Percentiles rank a stretch among this genome's conserved stretches.
Conservation (phyloP, 2,329 filamentous ascomycete genomes). For the Fusarium beomiforme region DNA sequence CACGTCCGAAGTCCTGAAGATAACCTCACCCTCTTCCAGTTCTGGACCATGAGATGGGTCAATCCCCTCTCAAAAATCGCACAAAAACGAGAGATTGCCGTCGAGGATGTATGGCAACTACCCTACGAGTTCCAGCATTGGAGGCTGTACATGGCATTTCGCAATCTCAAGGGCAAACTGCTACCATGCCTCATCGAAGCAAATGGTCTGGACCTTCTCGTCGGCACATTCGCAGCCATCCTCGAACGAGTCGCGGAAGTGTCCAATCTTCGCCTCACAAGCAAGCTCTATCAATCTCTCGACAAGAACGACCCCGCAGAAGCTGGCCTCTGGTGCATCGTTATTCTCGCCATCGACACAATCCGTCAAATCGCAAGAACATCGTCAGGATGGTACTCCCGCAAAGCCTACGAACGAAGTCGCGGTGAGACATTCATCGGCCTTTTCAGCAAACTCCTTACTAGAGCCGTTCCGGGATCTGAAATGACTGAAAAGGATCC, state of each 20-base stretch:
- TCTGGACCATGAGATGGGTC: slow-evolving; percentile 88
- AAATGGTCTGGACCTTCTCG: slow-evolving; percentile 81
- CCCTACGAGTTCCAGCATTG: slow-evolving; percentile 85
- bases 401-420: slow-evolving; percentile 84
- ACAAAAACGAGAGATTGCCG: slow-evolving; percentile 71
- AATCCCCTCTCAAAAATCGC: slow-evolving; percentile 75
- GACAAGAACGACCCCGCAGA: slow-evolving; percentile 44
- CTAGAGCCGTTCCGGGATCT: slow-evolving; percentile 51
- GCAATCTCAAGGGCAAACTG: slow-evolving; percentile 77
- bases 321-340: slow-evolving; percentile 50
- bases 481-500: slow-evolving; percentile 51
- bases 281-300: slow-evolving; percentile 49
- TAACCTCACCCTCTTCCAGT: slow-evolving; percentile 81
- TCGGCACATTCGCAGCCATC: slow-evolving; percentile 72
- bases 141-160: slow-evolving; percentile 78
- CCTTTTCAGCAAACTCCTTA: slow-evolving; percentile 51
- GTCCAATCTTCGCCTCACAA: slow-evolving; percentile 51
- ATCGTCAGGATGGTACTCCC: slow-evolving; percentile 76
- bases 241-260: slow-evolving; percentile 55
- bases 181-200: slow-evolving; percentile 75
- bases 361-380: slow-evolving; percentile 50
- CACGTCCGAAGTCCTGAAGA: slow-evolving; percentile 79
- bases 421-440: slow-evolving; percentile 71
- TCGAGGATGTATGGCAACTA: slow-evolving; percentile 84
- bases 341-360: slow-evolving; percentile 49